phyloP scores from a whole-genome alignment of 352 stramenopile genomes.

The Globisporangium perplexum region DNA sequence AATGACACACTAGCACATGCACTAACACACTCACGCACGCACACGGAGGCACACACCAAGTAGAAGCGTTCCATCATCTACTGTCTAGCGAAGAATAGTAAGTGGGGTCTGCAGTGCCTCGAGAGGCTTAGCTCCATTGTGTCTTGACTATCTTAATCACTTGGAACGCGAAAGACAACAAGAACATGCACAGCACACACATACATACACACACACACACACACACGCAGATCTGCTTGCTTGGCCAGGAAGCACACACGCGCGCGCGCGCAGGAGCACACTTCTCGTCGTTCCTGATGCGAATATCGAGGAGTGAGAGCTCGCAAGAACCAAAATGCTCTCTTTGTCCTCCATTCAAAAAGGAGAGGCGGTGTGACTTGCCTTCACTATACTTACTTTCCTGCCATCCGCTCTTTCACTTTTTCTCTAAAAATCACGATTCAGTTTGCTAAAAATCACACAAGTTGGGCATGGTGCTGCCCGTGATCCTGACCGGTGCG shows the following conservation, averaged over 20 bases:
- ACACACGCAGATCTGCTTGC: background rate
- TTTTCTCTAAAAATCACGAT: background rate
- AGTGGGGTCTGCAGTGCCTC: constrained; percentile 50
- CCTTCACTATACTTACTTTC: background rate
- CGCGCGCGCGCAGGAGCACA: too few relatives aligned
- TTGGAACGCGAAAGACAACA: constrained; percentile 10
- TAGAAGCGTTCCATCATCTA: constrained; percentile 66
- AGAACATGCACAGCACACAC: background rate
- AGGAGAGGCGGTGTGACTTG: background rate
- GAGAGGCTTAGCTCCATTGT: constrained; percentile 15
- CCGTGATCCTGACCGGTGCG: constrained; percentile 56
- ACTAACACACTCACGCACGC: background rate
- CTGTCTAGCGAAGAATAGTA: constrained; percentile 86
- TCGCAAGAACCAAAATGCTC: too few relatives aligned
- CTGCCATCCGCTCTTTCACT: background rate
- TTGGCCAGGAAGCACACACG: background rate
- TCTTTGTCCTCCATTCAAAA: background rate
- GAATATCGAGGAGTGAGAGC: too few relatives aligned
- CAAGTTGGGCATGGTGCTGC: constrained; percentile 74
- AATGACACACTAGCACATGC: background rate
- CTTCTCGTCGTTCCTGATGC: too few relatives aligned
- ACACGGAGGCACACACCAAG: background rate
- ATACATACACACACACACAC: background rate
- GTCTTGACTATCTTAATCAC: constrained; percentile 75
- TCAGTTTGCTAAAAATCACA: constrained; percentile 1